These are phyloP conservation scores for Penicillium chermesinum DNA, from an alignment of 495 filamentous ascomycete species.

Conservation along the genomic window DNA sequence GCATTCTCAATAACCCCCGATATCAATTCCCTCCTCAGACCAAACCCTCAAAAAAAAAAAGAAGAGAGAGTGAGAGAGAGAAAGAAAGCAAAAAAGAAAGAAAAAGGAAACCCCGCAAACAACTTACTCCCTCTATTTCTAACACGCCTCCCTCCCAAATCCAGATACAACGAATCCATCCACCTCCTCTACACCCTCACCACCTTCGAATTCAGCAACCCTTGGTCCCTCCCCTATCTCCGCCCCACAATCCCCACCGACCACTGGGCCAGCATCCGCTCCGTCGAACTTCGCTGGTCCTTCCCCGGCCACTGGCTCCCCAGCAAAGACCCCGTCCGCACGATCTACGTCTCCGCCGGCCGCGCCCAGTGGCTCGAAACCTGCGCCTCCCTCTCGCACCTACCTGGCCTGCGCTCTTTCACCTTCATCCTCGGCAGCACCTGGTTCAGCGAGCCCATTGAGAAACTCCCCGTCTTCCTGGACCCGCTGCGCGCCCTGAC, in stretches of 20 bases:
- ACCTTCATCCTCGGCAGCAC: conserved; percentile 32
- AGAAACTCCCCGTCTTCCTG: conserved; percentile 38
- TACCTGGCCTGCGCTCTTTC: conserved; percentile 30
- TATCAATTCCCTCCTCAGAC: too few species aligned
- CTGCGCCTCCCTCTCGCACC: conserved; percentile 24
- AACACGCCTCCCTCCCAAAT: too few species aligned
- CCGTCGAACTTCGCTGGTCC: conserved; percentile 41
- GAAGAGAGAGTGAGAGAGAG: too few species aligned
- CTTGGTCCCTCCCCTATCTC: conserved; percentile 43
- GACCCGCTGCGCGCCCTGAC: conserved; percentile 31
- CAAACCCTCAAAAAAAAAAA: too few species aligned
- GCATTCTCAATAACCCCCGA: too few species aligned
- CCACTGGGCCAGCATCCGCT: conserved; percentile 31
- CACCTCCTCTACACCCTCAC: conserved; percentile 35
- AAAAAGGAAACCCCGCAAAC: too few species aligned
- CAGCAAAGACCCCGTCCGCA: conserved; percentile 42
- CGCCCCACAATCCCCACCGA: conserved; percentile 33
- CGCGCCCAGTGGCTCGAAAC: conserved; percentile 42
- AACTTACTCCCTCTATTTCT: neutral
- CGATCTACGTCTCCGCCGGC: conserved; percentile 40
- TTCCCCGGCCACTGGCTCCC: conserved; percentile 45
- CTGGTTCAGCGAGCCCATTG: conserved; percentile 42
- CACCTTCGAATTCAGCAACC: conserved; percentile 44
- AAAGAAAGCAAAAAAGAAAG: too few species aligned
- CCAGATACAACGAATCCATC: conserved; percentile 39